Evolutionary conservation across 192 early-diverging fungal species (phyloP), one percentile per base, ranked within the genome.

Genomic region (Backusella morwellensis): DNA sequence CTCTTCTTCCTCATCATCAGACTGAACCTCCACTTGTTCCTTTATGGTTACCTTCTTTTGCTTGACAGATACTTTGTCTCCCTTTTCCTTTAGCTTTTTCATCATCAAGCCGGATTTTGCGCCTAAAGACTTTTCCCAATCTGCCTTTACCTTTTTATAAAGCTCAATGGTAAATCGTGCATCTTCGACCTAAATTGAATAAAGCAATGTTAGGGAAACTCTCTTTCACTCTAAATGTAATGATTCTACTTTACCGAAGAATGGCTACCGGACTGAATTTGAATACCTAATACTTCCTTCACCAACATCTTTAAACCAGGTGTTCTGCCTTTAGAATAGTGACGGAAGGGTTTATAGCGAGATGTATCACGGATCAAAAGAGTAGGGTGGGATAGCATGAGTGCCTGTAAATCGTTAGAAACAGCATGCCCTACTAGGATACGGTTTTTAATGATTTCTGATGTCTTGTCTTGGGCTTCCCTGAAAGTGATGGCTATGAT

Each of bases 351-450:
- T 66, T 88, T 81, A 82, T 94, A 98, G 59, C 83, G 70, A 52
- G 94, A 85, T 2, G 97, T 99, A 76, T 99, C 97, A 36, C 97
- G 91, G 34, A 93, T 83, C 75, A 96, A 77, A 23, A 86, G 74
- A 26, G 85, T 80, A 63, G 97, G 97, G 81, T 99, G 97, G 34
- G 86, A 82, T 56, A 98, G 78, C 85, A 96, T 78, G 68, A 99
- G 82, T 3, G 87, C 93, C 19, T 86, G 85, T 36, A 99, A 91
- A 88, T 99, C 97, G 79, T 98, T 92, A 34, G 92, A 80, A 29
- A 99, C 83, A 29, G 94, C 95, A 81, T 99, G 98, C 6, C 98
- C 98, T 17, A 99, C 87, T 11, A 99, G 80, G 1, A 99, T 87
- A 29, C 93, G 89, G 78, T 95, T 93, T 78, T 95, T 90, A 47